phyloP scores from a whole-genome alignment of 2,329 filamentous ascomycete genomes.

The Talaromyces sp. region DNA sequence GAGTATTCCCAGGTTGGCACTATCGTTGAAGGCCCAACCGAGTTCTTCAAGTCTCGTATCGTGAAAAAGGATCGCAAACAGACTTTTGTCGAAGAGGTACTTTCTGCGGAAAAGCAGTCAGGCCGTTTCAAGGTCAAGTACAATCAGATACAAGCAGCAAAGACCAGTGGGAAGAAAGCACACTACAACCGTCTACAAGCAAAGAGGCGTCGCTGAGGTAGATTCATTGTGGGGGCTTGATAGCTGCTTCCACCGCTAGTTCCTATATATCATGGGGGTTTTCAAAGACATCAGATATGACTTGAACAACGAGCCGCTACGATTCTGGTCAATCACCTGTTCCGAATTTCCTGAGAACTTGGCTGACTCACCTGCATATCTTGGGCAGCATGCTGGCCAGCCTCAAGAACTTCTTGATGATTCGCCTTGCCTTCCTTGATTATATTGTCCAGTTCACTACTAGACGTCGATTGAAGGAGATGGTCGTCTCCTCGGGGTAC shows the following conservation, averaged over 20 bases:
- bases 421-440: constrained; percentile 59
- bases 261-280: constrained; percentile 5
- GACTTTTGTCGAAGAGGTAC: constrained; percentile 80
- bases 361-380: constrained; percentile 55
- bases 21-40: constrained; percentile 80
- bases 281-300: constrained; percentile 31
- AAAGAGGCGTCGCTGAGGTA: constrained; percentile 42
- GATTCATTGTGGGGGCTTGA: not conserved
- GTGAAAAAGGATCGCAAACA: constrained; percentile 82
- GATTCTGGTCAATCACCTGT: constrained; percentile 22
- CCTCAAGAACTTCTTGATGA: constrained; percentile 63
- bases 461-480: constrained; percentile 49
- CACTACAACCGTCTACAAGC: constrained; percentile 78
- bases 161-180: constrained; percentile 82
- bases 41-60: constrained; percentile 77
- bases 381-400: constrained; percentile 56
- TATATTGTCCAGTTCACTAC: constrained; percentile 51
- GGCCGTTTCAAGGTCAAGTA: constrained; percentile 84
- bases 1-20: constrained; percentile 87
- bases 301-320: constrained; percentile 37
- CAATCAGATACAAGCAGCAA: constrained; percentile 73
- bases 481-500: constrained; percentile 57
- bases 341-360: not conserved
- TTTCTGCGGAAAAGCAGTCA: constrained; percentile 62
- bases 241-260: not conserved